Evolutionary conservation across 805 yeast species (phyloP), one percentile per base, ranked within the genome.

Genomic region (Myxozyma nipponensis): DNA sequence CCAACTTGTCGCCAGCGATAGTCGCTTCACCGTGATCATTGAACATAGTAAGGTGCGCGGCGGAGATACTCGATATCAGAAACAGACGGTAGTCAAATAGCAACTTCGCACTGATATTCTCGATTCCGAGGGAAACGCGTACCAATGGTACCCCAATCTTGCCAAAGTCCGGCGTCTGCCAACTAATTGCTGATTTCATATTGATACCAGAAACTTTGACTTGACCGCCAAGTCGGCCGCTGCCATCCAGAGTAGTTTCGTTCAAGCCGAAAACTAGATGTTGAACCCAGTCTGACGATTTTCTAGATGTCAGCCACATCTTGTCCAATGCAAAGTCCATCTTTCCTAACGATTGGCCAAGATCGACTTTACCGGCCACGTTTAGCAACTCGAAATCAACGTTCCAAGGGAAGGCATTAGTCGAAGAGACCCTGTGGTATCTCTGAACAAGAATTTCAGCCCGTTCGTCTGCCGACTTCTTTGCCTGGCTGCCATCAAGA

Each of bases 61-160:
- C 68, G 4, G 71, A 66, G 19, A 84, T 65, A 15, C 74, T 73
- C 2, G 81, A 78, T 41, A 91, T 77, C 30, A 86, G 76, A 65
- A 93, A 89, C 17, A 86, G 79, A 63, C 91, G 96, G 64, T 81
- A 88, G 64, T 93, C 98, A 60, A 91, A 81, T 0, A 89, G 81
- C 3, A 82, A 69, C 61, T 84, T 84, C 2, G 78, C 60, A 24
- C 81, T 79, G 19, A 86, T 59, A 3, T 73, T 69, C 1, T 72
- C 79, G 28, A 88, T 63, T 0, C 83, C 81, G 3, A 79, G 71
- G 0, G 83, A 73, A 2, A 84, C 63, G 21, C 81, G 74, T 2
- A 91, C 82, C 50, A 86, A 65, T 0, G 98, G 97, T 7, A 83
- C 70, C 38, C 72, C 78, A 25, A 74, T 62, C 3, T 70, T 68